Evolutionary conservation across 352 stramenopile species (phyloP).

Genomic region (Globisporangium barbulae): DNA sequence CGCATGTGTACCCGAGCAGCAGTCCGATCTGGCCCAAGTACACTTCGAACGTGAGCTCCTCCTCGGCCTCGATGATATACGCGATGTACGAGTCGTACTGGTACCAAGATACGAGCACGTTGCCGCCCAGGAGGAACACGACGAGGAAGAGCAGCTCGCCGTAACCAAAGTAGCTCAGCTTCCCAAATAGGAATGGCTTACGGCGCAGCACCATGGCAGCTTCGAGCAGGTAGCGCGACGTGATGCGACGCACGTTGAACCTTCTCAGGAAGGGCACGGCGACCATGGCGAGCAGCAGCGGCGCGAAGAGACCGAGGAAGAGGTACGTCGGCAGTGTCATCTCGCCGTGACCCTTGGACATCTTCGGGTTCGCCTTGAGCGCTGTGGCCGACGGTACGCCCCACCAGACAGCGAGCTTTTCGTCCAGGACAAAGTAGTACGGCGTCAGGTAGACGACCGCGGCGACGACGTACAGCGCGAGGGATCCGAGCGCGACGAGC

Average conservation of each 20-base stretch:
- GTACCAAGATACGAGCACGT: slow-evolving; percentile 19
- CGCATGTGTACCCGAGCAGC: slow-evolving; percentile 21
- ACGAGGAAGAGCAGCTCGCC: slow-evolving; percentile 23
- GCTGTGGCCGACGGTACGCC: slow-evolving; percentile 15
- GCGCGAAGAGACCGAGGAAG: slow-evolving; percentile 17
- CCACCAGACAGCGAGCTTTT: slow-evolving; percentile 21
- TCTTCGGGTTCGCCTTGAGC: slow-evolving; percentile 13
- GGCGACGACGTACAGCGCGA: slow-evolving; percentile 16
- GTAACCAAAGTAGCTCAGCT: slow-evolving; percentile 15
- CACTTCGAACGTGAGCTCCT: slow-evolving; percentile 2
- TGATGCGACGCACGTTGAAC: slow-evolving; percentile 25
- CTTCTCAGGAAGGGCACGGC: slow-evolving; percentile 6
- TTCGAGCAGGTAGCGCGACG: slow-evolving; percentile 10
- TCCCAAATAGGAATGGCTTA: slow-evolving; percentile 16
- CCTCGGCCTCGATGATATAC: not conserved
- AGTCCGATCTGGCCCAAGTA: slow-evolving; percentile 17
- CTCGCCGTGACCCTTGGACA: slow-evolving; percentile 16
- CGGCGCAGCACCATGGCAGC: slow-evolving; percentile 19
- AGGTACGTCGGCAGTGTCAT: slow-evolving; percentile 25
- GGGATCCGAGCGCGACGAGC: slow-evolving; percentile 5
- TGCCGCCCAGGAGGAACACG: slow-evolving; percentile 22
- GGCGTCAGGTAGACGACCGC: slow-evolving; percentile 18
- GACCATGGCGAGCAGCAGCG: slow-evolving; percentile 9
- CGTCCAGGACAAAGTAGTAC: slow-evolving; percentile 21
- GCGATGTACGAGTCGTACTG: slow-evolving; percentile 17